Evolutionary conservation across 2,329 filamentous ascomycete genomes (phyloP).

Genomic region (Trichocomaceae sp.): DNA sequence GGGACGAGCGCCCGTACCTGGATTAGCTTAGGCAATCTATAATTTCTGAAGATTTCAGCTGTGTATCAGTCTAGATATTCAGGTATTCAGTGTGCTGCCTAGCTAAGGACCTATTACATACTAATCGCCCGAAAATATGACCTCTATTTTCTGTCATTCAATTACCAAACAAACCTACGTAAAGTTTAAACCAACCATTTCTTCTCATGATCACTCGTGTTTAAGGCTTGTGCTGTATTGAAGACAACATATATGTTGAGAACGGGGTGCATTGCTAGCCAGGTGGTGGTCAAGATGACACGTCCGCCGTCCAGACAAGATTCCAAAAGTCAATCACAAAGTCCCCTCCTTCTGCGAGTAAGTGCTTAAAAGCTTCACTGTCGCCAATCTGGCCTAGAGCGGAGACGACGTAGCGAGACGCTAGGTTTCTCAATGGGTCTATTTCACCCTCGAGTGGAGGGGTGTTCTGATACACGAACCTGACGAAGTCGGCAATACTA

Average conservation of each 20-base stretch:
- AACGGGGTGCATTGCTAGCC: background rate
- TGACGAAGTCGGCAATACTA: constrained; percentile 28
- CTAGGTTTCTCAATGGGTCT: constrained; percentile 18
- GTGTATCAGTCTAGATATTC: no score
- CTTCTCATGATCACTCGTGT: no score
- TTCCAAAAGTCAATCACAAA: constrained; percentile 17
- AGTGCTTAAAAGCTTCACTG: constrained; percentile 10
- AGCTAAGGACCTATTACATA: no score
- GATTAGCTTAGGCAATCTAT: background rate
- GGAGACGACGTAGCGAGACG: constrained; percentile 21
- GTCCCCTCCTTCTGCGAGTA: constrained; percentile 17
- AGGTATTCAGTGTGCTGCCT: no score
- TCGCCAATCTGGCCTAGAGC: constrained; percentile 16
- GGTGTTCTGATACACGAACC: constrained; percentile 33
- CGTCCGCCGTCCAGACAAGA: background rate
- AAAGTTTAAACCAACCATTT: no score
- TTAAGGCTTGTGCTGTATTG: no score
- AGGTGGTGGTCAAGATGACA: background rate
- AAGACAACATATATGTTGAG: background rate
- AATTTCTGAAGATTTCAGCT: no score
- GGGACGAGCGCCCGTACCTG: background rate
- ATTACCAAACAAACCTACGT: no score
- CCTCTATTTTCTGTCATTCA: no score
- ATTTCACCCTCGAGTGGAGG: constrained; percentile 10
- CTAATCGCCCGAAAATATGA: no score